These are phyloP conservation scores for Trypanosoma platydactyli DNA, from an alignment of 208 protist genomes.

Conservation along the genomic window DNA sequence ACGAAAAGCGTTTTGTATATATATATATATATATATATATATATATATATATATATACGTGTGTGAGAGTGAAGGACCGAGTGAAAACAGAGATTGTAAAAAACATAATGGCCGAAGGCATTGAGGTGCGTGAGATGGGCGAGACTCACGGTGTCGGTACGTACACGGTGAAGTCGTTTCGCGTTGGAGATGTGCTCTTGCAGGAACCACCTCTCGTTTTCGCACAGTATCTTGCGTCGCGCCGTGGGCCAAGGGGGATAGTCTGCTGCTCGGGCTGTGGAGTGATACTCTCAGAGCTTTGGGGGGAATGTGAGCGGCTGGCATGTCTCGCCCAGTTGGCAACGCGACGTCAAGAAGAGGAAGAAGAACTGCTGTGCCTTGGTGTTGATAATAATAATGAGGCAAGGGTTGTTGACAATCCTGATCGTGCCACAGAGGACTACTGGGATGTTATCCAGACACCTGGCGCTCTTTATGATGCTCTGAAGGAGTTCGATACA, in stretches of 20 bases:
- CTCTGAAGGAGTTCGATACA: slow-evolving; percentile 11
- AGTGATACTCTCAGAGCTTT: slow-evolving; percentile 25
- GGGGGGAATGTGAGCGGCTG: slow-evolving; percentile 36
- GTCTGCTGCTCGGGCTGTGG: slow-evolving; percentile 47
- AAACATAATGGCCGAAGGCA: neutral
- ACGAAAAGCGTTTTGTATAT: no score
- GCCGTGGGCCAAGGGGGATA: neutral
- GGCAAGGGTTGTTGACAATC: neutral
- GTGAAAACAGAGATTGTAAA: neutral
- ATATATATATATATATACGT: slow-evolving; percentile 9
- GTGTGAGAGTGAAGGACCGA: neutral
- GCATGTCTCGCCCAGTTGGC: neutral
- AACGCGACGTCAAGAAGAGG: neutral
- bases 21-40: no score
- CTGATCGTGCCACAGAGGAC: neutral
- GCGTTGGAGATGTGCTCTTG: slow-evolving; percentile 33
- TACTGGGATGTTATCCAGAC: neutral
- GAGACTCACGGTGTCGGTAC: slow-evolving; percentile 30
- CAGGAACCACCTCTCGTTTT: slow-evolving; percentile 40
- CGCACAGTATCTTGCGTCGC: slow-evolving; percentile 32
- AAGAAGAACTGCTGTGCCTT: neutral
- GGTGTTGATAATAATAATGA: slow-evolving; percentile 6
- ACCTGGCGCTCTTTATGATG: slow-evolving; percentile 11
- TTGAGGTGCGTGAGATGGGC: slow-evolving; percentile 33
- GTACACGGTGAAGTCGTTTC: slow-evolving; percentile 21